These are phyloP conservation scores for Solanum medicagineum DNA, from an alignment of 257 asterid species.

Conservation along the genomic window DNA sequence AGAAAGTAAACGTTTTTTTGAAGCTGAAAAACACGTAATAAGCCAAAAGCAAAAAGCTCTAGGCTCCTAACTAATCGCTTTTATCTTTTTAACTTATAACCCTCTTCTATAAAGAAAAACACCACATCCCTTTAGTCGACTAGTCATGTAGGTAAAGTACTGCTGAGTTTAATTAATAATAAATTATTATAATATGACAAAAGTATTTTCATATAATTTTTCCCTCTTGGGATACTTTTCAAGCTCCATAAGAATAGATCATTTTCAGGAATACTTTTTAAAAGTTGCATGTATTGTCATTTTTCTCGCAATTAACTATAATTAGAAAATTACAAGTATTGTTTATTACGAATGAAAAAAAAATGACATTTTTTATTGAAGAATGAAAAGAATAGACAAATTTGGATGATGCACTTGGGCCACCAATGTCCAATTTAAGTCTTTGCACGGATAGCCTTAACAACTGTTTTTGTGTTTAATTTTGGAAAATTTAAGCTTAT, in stretches of 20 bases:
- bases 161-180: too few species aligned
- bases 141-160: too few species aligned
- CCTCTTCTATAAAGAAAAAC: too few species aligned
- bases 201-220: not conserved
- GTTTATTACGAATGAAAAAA: not conserved
- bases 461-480: too few species aligned
- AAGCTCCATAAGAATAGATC: not conserved
- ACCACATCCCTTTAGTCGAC: too few species aligned
- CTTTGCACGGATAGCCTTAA: not conserved
- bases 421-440: not conserved
- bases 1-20: too few species aligned
- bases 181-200: too few species aligned
- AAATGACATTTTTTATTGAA: not conserved
- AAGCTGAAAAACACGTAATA: too few species aligned
- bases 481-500: too few species aligned
- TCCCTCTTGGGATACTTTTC: not conserved
- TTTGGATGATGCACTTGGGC: not conserved
- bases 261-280: not conserved
- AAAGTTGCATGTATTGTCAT: not conserved
- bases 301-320: not conserved
- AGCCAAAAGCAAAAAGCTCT: too few species aligned
- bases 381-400: not conserved
- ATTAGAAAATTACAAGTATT: not conserved
- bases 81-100: too few species aligned
- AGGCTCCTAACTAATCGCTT: too few species aligned